Evolutionary conservation across 805 yeast species (phyloP), one percentile per base, ranked within the genome.

Genomic region (Wickerhamiella slavikovae): DNA sequence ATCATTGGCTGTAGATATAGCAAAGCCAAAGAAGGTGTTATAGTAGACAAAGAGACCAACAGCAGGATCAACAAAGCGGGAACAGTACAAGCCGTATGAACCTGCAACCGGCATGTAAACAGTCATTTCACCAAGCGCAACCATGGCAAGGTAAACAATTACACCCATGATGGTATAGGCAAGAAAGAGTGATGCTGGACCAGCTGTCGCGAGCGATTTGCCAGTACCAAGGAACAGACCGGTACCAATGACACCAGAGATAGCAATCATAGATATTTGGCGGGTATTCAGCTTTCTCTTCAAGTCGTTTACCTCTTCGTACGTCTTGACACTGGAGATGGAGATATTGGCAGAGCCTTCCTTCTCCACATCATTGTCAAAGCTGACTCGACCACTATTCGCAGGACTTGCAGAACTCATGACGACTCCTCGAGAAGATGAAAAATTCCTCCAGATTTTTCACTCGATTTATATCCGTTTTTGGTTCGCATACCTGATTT

Each of bases 221-320:
- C 69, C 68, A 0, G 66, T 57, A 15, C 68, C 62, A 19, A 64
- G 43, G 39, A 61, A 65, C 24, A 66, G 43, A 22, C 71, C 71
- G n/a, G 83, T 74, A 43, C 85, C 89, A 33, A 74, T 69, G 32
- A 79, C 76, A 30, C 82, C 77, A 30, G 79, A 80, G 28, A 75
- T 54, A 17, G 83, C 75, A 41, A 75, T 70, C 68, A 73, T 69
- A 35, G 68, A 63, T 36, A 72, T 65, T 39, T 73, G 82, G 26
- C 65, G 36, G 0, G 42, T 39, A 4, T 47, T 28, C 26, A 48
- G 34, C 12, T 40, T 34, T 21, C 52, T 34, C 7, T 24, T 33
- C 19, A 47, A 37, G 6, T 37, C 27, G 29, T 44, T 46, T 24
- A 40, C 43, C 6, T 17, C n/a, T n/a, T n/a, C n/a, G n/a, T n/a